These are phyloP conservation scores for Aphanomyces invadans DNA, from an alignment of 352 stramenopile genomes.

Conservation along the genomic window DNA sequence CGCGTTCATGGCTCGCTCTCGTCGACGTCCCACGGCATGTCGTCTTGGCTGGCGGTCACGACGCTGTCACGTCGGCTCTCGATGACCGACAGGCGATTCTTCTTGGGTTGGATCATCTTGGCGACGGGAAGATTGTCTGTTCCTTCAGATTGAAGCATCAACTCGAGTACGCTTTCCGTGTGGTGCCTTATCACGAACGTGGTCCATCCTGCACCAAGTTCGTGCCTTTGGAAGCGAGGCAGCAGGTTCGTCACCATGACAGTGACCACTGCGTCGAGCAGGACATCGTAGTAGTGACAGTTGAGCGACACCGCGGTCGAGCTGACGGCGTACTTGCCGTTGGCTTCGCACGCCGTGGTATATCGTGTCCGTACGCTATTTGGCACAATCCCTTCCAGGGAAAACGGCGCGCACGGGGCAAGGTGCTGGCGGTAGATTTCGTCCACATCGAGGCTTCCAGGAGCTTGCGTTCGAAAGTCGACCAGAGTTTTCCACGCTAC, in stretches of 20 bases:
- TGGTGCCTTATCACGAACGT: neutral
- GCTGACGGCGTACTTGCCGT: constrained; percentile 26
- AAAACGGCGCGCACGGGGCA: neutral
- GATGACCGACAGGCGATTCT: neutral
- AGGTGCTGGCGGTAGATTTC: constrained; percentile 8
- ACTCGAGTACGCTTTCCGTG: neutral
- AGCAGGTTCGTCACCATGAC: neutral
- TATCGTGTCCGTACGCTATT: neutral
- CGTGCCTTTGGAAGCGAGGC: constrained; percentile 13
- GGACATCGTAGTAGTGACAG: neutral
- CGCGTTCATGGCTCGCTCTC: too few species aligned
- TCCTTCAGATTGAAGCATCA: neutral
- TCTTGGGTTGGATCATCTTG: neutral
- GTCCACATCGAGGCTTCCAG: neutral
- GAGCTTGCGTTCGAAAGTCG: neutral
- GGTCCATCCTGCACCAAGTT: neutral
- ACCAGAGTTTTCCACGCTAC: neutral
- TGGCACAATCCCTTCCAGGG: neutral
- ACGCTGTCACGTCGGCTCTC: neutral
- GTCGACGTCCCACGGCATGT: neutral
- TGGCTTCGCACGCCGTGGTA: constrained; percentile 11
- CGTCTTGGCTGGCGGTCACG: neutral
- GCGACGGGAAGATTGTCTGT: neutral
- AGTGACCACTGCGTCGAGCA: neutral
- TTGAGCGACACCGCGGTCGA: neutral